These are phyloP conservation scores for Millerago galiae DNA, from an alignment of 805 yeast genomes.

Conservation along the genomic window DNA sequence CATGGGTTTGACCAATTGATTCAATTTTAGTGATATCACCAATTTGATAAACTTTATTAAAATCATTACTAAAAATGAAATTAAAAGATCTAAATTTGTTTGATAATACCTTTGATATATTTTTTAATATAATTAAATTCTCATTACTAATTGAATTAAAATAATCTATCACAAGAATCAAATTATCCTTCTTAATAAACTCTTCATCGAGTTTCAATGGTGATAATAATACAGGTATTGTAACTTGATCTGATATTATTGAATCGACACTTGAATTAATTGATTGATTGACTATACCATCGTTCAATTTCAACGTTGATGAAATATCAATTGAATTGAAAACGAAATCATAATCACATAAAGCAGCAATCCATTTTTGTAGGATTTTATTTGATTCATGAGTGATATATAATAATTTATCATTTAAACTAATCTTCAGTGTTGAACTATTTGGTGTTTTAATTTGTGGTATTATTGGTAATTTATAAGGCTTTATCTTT, in stretches of 20 bases:
- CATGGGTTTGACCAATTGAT: neutral
- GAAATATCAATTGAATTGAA: slow-evolving; percentile 27
- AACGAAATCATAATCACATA: slow-evolving; percentile 27
- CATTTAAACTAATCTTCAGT: slow-evolving; percentile 14
- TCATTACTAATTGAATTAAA: slow-evolving; percentile 5
- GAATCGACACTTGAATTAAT: neutral
- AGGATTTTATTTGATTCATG: slow-evolving; percentile 25
- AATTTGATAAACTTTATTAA: slow-evolving; percentile 4
- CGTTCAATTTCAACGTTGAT: slow-evolving; percentile 21
- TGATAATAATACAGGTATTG: slow-evolving; percentile 18
- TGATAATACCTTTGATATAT: slow-evolving; percentile 17
- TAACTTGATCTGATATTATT: slow-evolving; percentile 9
- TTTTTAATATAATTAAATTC: slow-evolving; percentile 11
- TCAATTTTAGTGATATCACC: slow-evolving; percentile 3
- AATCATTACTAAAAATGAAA: slow-evolving; percentile 13
- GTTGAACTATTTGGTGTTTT: slow-evolving; percentile 18
- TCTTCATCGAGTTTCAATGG: slow-evolving; percentile 12
- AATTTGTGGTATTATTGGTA: slow-evolving; percentile 8
- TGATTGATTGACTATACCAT: neutral
- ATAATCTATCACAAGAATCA: slow-evolving; percentile 17
- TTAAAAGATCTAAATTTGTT: slow-evolving; percentile 10
- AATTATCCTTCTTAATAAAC: slow-evolving; percentile 10
- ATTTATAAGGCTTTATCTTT: slow-evolving; percentile 4
- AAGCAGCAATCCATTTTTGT: slow-evolving; percentile 36
- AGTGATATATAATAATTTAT: slow-evolving; percentile 20